A percentile compares a stretch with the other conserved stretches of the same genome.
phyloP scores from a whole-genome alignment of 106 monocot species.

The Triglochin maritima region DNA sequence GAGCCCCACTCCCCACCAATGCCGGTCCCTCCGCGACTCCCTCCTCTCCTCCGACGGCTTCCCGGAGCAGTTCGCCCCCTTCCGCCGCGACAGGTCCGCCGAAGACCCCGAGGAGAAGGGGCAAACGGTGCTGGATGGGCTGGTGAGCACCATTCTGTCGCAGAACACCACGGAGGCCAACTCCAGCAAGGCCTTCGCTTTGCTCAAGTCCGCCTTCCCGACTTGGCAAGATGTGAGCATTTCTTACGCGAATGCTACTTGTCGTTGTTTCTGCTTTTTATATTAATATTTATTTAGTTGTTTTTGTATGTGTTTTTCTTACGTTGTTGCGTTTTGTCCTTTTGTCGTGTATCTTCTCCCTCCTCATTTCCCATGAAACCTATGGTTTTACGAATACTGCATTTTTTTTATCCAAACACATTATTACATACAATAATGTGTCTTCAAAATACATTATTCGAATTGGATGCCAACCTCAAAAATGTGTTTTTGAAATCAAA shows the following conservation, averaged over 20 bases:
- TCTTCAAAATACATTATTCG: too few species aligned
- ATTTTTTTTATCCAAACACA: too few species aligned
- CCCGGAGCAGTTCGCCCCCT: constrained; percentile 44
- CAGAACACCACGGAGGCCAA: constrained; percentile 82
- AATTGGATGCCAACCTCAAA: too few species aligned
- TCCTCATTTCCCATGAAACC: background rate
- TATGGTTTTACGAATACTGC: too few species aligned
- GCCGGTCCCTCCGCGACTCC: constrained; percentile 45
- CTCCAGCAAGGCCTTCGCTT: constrained; percentile 47
- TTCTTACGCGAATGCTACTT: background rate
- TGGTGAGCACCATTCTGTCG: constrained; percentile 60
- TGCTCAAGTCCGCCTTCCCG: constrained; percentile 63
- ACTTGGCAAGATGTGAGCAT: constrained; percentile 35
- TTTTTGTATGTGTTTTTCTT: background rate
- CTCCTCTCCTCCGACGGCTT: constrained; percentile 66
- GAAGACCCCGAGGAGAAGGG: constrained; percentile 1
- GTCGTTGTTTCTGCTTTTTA: background rate
- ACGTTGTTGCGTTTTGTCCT: too few species aligned
- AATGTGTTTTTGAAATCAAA: too few species aligned
- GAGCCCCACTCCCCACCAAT: constrained; percentile 58
- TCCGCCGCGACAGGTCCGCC: constrained; percentile 2
- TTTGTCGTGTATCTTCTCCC: background rate
- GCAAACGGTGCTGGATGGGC: constrained; percentile 61
- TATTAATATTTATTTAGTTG: background rate
- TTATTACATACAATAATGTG: too few species aligned